phyloP scores from a whole-genome alignment of 139 green algal genomes.

The Microglena sp. region DNA sequence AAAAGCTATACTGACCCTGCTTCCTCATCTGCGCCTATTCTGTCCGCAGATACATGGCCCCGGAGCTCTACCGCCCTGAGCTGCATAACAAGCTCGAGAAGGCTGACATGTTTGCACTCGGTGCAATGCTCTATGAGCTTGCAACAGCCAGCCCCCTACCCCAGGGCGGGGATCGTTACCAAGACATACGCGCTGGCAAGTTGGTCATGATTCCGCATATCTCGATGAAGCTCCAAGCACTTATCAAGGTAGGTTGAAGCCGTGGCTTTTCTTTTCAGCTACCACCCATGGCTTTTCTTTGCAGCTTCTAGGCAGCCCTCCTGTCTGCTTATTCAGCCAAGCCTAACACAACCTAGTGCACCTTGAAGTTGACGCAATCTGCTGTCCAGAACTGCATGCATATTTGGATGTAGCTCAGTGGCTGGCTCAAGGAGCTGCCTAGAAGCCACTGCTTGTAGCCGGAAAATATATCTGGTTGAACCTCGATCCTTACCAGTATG shows the following conservation, averaged over 20 bases:
- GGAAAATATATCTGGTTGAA: neutral
- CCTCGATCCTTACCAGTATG: neutral
- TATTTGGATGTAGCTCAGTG: too few relatives aligned
- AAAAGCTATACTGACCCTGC: too few relatives aligned
- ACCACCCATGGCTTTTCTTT: too few relatives aligned
- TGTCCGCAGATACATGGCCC: conserved; percentile 77
- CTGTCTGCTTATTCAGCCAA: too few relatives aligned
- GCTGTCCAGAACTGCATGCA: too few relatives aligned
- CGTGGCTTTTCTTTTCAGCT: too few relatives aligned
- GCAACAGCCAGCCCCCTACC: conserved; percentile 44
- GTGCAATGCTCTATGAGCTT: conserved; percentile 74
- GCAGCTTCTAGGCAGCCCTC: too few relatives aligned
- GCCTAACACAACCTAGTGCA: too few relatives aligned
- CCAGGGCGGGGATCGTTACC: conserved; percentile 32
- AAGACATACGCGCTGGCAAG: conserved; percentile 45
- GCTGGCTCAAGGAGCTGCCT: too few relatives aligned
- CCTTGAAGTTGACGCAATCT: too few relatives aligned
- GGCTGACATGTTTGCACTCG: conserved; percentile 87
- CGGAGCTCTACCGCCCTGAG: conserved; percentile 68
- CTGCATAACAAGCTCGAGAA: conserved; percentile 48
- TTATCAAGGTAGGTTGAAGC: conserved; percentile 60
- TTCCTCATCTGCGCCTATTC: too few relatives aligned
- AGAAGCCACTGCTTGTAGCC: too few relatives aligned
- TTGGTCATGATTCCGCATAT: conserved; percentile 48
- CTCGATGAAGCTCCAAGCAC: conserved; percentile 20